These are phyloP conservation scores for Colletotrichum tamarilloi DNA, from an alignment of 2,329 filamentous ascomycete genomes.

Conservation along the genomic window DNA sequence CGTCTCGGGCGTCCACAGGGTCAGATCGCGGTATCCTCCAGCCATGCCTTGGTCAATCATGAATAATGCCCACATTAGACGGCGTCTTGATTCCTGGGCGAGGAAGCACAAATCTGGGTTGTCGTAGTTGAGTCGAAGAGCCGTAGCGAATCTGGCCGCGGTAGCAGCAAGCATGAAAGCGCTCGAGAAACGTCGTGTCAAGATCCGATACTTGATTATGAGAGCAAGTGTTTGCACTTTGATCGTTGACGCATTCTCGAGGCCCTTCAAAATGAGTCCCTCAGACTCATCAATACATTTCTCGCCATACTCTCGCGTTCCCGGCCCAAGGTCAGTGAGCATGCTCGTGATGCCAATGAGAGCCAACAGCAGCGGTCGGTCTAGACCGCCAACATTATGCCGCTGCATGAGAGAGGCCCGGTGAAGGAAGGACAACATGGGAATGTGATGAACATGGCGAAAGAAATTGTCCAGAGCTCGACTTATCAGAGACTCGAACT, in stretches of 20 bases:
- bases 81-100: constrained; percentile 55
- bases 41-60: constrained; percentile 60
- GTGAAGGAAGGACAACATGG: constrained; percentile 69
- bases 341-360: constrained; percentile 67
- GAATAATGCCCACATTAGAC: constrained; percentile 61
- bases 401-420: constrained; percentile 70
- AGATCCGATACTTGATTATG: constrained; percentile 59
- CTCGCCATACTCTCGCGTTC: constrained; percentile 62
- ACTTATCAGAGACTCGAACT: constrained; percentile 60
- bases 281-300: constrained; percentile 67
- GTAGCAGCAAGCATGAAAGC: constrained; percentile 60
- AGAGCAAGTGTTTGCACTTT: constrained; percentile 59
- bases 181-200: constrained; percentile 56
- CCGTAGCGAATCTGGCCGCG: constrained; percentile 60
- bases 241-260: constrained; percentile 66
- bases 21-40: constrained; percentile 58
- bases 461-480: constrained; percentile 69
- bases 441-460: constrained; percentile 68
- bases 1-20: constrained; percentile 54
- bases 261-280: constrained; percentile 61
- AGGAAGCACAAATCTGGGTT: constrained; percentile 56
- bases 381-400: constrained; percentile 67
- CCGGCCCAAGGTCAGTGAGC: constrained; percentile 64
- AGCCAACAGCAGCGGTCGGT: constrained; percentile 63
- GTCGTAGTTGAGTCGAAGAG: constrained; percentile 61